Evolutionary conservation across 2,329 filamentous ascomycete species (phyloP).

Genomic region (Trichoderma lentiforme): DNA sequence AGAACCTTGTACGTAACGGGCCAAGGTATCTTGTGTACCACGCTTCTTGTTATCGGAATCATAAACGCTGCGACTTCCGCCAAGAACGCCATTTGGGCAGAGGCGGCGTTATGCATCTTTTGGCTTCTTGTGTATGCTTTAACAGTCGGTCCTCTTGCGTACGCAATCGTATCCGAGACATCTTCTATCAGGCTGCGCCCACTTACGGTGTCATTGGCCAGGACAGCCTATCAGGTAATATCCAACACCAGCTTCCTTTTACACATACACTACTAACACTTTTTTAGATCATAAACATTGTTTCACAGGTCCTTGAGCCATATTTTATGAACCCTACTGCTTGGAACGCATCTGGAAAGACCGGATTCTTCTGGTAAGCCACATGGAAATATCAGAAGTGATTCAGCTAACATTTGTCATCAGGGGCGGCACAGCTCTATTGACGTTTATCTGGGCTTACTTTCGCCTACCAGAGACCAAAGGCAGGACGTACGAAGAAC

Average conservation of each 20-base stretch:
- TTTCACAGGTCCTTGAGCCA: slow-evolving; percentile 40
- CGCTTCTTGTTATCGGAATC: slow-evolving; percentile 40
- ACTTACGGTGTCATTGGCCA: slow-evolving; percentile 53
- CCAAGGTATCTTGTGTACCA: slow-evolving; percentile 37
- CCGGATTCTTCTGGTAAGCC: slow-evolving; percentile 40
- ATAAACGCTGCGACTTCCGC: slow-evolving; percentile 35
- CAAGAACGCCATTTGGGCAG: slow-evolving; percentile 30
- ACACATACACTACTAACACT: background rate
- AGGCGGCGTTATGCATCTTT: slow-evolving; percentile 35
- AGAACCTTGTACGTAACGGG: slow-evolving; percentile 44
- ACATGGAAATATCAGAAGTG: background rate
- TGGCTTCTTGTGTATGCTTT: slow-evolving; percentile 36
- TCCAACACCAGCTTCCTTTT: slow-evolving; percentile 32
- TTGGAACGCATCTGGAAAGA: slow-evolving; percentile 48
- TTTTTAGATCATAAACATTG: background rate
- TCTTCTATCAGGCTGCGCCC: slow-evolving; percentile 52
- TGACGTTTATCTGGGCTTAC: slow-evolving; percentile 49
- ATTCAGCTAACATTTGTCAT: background rate
- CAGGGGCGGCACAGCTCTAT: slow-evolving; percentile 44
- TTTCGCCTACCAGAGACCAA: slow-evolving; percentile 53
- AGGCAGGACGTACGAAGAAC: slow-evolving; percentile 44
- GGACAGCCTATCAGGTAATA: slow-evolving; percentile 39
- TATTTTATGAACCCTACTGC: slow-evolving; percentile 46
- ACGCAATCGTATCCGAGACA: slow-evolving; percentile 37
- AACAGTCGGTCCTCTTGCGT: slow-evolving; percentile 38